phyloP scores from a whole-genome alignment of 805 yeast species.

The Cyberlindnera suaveolens region DNA sequence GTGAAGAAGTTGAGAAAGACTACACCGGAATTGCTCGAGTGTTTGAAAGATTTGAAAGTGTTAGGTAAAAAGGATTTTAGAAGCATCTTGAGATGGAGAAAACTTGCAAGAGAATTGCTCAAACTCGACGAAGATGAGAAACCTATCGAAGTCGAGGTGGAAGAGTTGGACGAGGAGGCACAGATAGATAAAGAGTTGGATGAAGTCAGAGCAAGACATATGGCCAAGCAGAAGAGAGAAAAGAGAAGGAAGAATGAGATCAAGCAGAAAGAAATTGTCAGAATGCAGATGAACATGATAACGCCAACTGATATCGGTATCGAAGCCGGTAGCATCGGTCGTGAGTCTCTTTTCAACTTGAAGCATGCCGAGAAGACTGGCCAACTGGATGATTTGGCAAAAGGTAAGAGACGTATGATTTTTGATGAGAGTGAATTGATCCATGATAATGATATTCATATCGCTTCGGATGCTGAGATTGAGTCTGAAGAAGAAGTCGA shows the following conservation, averaged over 20 bases:
- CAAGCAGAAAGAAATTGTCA: conserved; percentile 79
- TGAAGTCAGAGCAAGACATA: conserved; percentile 64
- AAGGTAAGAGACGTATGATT: conserved; percentile 65
- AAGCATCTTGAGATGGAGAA: conserved; percentile 79
- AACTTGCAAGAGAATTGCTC: conserved; percentile 70
- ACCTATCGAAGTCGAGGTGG: conserved; percentile 45
- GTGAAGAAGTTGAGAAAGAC: conserved; percentile 70
- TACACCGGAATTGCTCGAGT: conserved; percentile 70
- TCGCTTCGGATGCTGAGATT: conserved; percentile 39
- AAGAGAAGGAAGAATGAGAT: conserved; percentile 75
- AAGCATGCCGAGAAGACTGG: conserved; percentile 88
- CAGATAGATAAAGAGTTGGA: conserved; percentile 81
- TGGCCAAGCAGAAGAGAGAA: conserved; percentile 67
- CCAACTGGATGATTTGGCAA: conserved; percentile 60
- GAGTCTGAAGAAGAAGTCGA: conserved; percentile 49
- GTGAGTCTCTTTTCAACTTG: conserved; percentile 75
- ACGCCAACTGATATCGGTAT: conserved; percentile 90
- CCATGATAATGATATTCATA: conserved; percentile 50
- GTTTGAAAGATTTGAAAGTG: conserved; percentile 87
- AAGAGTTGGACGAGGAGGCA: conserved; percentile 79
- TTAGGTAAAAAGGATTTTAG: conserved; percentile 93
- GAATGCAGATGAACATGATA: conserved; percentile 95
- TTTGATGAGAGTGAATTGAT: conserved; percentile 50
- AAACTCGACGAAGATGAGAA: conserved; percentile 57
- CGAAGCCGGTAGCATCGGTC: conserved; percentile 80